Evolutionary conservation across 1,284 basidiomycete species (phyloP).

Genomic region (Neolentinus lepideus): DNA sequence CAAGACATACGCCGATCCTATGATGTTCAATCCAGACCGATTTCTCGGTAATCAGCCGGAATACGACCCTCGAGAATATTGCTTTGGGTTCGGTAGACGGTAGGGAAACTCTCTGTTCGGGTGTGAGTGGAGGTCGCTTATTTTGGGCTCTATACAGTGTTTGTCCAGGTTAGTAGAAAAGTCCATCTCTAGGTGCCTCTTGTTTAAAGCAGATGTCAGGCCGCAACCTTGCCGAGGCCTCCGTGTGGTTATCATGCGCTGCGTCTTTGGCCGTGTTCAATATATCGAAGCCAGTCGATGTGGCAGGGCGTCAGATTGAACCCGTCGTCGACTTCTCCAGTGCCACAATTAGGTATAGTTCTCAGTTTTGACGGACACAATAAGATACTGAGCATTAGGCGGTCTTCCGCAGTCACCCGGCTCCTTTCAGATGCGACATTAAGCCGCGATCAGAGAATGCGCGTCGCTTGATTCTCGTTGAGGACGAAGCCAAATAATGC

Average conservation of each 20-base stretch:
- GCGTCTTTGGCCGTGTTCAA: too few species aligned
- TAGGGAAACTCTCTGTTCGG: too few species aligned
- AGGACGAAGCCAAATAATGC: background rate
- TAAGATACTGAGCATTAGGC: constrained; percentile 15
- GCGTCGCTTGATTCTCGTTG: constrained; percentile 36
- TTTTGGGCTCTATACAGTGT: background rate
- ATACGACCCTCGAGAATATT: too few species aligned
- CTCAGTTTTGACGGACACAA: too few species aligned
- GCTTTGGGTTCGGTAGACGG: background rate
- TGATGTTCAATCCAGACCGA: constrained; percentile 13
- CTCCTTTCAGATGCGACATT: constrained; percentile 51
- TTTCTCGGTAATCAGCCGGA: too few species aligned
- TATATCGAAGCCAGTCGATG: too few species aligned
- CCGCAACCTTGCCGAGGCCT: background rate
- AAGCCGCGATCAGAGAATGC: constrained; percentile 50
- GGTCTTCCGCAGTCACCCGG: constrained; percentile 50
- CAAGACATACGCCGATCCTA: constrained; percentile 11
- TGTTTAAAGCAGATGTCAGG: background rate
- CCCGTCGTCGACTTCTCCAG: too few species aligned
- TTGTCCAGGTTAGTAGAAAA: background rate
- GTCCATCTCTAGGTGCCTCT: background rate
- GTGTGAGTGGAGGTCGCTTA: too few species aligned
- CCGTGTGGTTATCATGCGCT: too few species aligned
- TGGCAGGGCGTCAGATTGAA: too few species aligned
- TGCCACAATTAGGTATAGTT: too few species aligned